phyloP scores from a whole-genome alignment of 1,284 basidiomycete species.

The Mycocalia duriaeana region DNA sequence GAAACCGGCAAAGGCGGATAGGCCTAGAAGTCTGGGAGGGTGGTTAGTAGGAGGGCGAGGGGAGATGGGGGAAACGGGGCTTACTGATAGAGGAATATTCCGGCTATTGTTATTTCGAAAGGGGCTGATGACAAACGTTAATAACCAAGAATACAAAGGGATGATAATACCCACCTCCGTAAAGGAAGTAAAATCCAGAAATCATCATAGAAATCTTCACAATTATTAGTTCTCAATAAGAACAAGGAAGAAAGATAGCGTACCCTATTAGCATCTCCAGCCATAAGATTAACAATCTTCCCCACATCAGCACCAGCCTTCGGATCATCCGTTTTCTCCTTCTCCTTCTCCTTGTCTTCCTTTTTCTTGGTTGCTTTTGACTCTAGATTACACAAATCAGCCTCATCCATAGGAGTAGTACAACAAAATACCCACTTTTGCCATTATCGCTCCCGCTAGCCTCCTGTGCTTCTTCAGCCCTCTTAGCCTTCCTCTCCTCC shows the following conservation, averaged over 20 bases:
- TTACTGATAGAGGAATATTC: slow-evolving; percentile 75
- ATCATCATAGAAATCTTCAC: slow-evolving; percentile 42
- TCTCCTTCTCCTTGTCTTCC: slow-evolving; percentile 30
- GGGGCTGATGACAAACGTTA: slow-evolving; percentile 41
- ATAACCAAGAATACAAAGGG: not conserved
- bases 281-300: slow-evolving; percentile 79
- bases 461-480: not conserved
- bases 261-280: slow-evolving; percentile 58
- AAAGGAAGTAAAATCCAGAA: slow-evolving; percentile 57
- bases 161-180: slow-evolving; percentile 43
- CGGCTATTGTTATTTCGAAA: slow-evolving; percentile 77
- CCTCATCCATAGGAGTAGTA: no score
- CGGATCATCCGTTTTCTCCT: slow-evolving; percentile 46
- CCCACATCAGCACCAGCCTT: slow-evolving; percentile 70
- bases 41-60: slow-evolving; percentile 4
- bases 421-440: slow-evolving; percentile 3
- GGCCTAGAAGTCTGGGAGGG: slow-evolving; percentile 64
- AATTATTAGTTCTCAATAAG: not conserved
- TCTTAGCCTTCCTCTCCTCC: slow-evolving; percentile 7
- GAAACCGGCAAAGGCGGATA: slow-evolving; percentile 83
- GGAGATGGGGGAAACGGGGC: slow-evolving; percentile 17
- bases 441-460: slow-evolving; percentile 12
- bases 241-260: slow-evolving; percentile 8
- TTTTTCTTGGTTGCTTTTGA: slow-evolving; percentile 22
- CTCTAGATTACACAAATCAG: no score